Evolutionary conservation across 805 yeast genomes (phyloP).

Genomic region (Wickerhamiella brachini): DNA sequence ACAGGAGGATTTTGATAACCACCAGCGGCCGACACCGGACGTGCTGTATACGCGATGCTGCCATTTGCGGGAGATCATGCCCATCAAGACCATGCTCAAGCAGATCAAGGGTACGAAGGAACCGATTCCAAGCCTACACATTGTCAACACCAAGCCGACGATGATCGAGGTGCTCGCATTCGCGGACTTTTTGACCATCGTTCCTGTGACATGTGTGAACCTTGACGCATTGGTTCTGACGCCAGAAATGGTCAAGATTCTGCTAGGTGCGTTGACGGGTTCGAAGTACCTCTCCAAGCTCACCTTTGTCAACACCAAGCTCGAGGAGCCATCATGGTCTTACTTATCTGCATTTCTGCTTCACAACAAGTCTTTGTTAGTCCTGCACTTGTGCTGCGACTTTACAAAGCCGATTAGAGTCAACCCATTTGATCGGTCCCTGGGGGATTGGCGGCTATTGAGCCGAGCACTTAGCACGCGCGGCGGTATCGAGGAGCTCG

Average conservation of each 20-base stretch:
- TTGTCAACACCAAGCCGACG: conserved; percentile 82
- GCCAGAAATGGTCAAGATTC: conserved; percentile 58
- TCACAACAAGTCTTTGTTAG: conserved; percentile 31
- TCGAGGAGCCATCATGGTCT: conserved; percentile 65
- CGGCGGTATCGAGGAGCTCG: conserved; percentile 56
- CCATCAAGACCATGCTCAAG: conserved; percentile 77
- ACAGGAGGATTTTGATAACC: not conserved
- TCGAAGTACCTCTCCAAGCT: conserved; percentile 57
- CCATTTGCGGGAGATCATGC: conserved; percentile 79
- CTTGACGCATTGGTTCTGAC: conserved; percentile 70
- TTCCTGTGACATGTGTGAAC: conserved; percentile 61
- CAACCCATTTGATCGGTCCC: conserved; percentile 37
- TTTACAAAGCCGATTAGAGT: conserved; percentile 11
- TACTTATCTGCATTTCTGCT: conserved; percentile 61
- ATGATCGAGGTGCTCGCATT: conserved; percentile 77
- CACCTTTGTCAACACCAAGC: conserved; percentile 64
- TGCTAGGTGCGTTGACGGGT: conserved; percentile 56
- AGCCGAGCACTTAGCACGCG: conserved; percentile 54
- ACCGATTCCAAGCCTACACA: conserved; percentile 56
- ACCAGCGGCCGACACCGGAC: conserved; percentile 34
- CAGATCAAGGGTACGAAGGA: conserved; percentile 67
- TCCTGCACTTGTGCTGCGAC: conserved; percentile 20
- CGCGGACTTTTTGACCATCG: conserved; percentile 75
- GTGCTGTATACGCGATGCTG: conserved; percentile 83
- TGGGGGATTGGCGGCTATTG: conserved; percentile 72